Base-by-base conservation (phyloP, 2,329 filamentous ascomycete species). In the Fusarium sacchari region DNA sequence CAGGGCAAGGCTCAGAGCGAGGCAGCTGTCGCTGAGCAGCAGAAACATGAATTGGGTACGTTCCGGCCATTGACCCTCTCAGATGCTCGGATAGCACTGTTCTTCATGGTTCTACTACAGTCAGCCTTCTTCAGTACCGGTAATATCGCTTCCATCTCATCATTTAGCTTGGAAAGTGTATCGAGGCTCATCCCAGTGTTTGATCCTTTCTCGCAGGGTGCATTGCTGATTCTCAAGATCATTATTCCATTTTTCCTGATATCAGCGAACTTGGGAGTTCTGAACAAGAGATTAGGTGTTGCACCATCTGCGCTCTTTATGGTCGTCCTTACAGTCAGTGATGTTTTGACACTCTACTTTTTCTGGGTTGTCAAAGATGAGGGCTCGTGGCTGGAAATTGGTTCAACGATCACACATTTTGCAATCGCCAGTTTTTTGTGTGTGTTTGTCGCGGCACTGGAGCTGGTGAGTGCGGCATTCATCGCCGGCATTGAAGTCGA, bases 311-410 rank as follows among this genome's bases (percentile, higher is more conserved):
- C 95, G 11, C 85, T 99, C 8, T 98, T 98, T 84, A 98, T 98
- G 92, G 85, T 96, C 5, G 95, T 97, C 57, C 97, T 98, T 90
- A 93, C 93, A 2, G 90, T 97, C 58, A 95, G 93, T 69, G 96
- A 99, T 80, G 90, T 97, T 56, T 87, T 98, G 80, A 98, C 96
- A 7, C 87, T 99, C 59, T 94, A 96, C 78, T 99, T 99, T 86
- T 99, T 99, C 84, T 99, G 94, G 91, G 94, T 97, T 77, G 96
- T 99, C 50, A 93, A 93, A 78, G 96, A 99, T 77, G 96, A 99
- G 81, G 96, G 96, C 1, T 96, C 93, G 28, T 99, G 96, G 96
- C 84, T 99, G 67, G 96, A 99, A 80, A 99, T 99, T 80, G 96
- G 96, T 37, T 97, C 94, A 34, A 98, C 94, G 7, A 99, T 99